Conservation (phyloP, 306 rosid genomes). For the Parietaria judaica region DNA sequence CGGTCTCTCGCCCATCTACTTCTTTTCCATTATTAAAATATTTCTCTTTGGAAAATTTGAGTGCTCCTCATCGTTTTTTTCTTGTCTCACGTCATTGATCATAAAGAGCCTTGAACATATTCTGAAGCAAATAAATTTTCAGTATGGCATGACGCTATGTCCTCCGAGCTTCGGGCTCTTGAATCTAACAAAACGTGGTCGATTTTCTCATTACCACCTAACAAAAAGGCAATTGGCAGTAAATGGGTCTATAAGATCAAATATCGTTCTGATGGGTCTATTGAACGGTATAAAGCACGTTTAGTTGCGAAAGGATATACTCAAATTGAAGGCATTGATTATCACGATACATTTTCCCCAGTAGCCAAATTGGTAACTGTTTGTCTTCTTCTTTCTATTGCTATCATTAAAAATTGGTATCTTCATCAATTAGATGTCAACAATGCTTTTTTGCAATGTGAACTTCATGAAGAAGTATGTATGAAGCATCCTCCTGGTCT, state of each 20-base stretch:
- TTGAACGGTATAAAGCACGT: neutral
- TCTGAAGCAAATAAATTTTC: neutral
- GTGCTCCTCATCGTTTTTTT: neutral
- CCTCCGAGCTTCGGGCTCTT: neutral
- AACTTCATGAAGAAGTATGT: neutral
- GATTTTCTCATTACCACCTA: neutral
- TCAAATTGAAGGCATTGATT: conserved; percentile 6
- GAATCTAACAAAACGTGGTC: conserved; percentile 6
- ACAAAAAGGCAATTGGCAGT: neutral
- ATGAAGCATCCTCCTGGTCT: conserved; percentile 6
- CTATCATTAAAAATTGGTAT: neutral
- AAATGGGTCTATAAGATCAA: conserved; percentile 14
- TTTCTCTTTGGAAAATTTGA: neutral
- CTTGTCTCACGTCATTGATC: neutral
- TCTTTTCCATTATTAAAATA: neutral
- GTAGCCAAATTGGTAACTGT: neutral
- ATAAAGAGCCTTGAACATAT: neutral
- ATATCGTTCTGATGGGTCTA: neutral
- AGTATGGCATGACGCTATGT: conserved; percentile 1
- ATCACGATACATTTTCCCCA: conserved; percentile 1
- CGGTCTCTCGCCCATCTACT: neutral
- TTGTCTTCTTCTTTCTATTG: conserved; percentile 3
- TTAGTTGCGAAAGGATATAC: neutral
- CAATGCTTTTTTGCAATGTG: neutral
- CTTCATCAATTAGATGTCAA: conserved; percentile 4